Percentiles rank a stretch among this genome's conserved stretches.
Evolutionary conservation across 2,329 filamentous ascomycete genomes (phyloP).

Genomic region (Colletotrichum magnum): DNA sequence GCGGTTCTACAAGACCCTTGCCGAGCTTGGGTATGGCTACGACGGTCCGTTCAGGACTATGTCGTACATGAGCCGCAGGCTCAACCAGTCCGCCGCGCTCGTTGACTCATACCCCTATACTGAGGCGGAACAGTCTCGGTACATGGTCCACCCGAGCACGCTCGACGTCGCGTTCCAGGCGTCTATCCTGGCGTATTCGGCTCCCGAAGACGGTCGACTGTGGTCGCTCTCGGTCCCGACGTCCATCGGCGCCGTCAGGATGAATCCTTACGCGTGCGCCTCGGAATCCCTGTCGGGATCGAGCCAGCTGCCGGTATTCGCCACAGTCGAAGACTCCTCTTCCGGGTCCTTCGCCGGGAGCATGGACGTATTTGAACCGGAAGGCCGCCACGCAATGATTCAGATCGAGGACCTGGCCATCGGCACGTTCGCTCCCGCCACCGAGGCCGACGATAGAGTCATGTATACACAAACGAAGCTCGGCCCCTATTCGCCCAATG

Average conservation of each 20-base stretch:
- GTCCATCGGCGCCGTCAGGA: constrained; percentile 39
- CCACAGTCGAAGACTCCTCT: no score
- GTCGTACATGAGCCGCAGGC: neutral
- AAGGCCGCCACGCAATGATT: no score
- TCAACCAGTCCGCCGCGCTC: neutral
- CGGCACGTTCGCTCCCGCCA: no score
- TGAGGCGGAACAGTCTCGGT: neutral
- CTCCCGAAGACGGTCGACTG: constrained; percentile 50
- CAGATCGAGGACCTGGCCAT: no score
- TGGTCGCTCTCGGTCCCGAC: constrained; percentile 49
- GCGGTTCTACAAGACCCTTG: neutral
- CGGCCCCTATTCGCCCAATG: no score
- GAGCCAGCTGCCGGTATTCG: no score
- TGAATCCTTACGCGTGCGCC: neutral
- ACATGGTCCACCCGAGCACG: constrained; percentile 48
- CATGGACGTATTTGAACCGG: no score
- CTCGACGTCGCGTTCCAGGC: constrained; percentile 54
- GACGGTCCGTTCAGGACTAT: constrained; percentile 15
- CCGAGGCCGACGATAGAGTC: no score
- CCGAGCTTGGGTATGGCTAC: neutral
- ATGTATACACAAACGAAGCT: no score
- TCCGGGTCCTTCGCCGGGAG: no score
- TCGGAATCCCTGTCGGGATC: no score
- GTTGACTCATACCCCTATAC: neutral
- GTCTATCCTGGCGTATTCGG: constrained; percentile 48